Evolutionary conservation across 805 yeast species (phyloP).

Genomic region (Metschnikowia bowlesiae): DNA sequence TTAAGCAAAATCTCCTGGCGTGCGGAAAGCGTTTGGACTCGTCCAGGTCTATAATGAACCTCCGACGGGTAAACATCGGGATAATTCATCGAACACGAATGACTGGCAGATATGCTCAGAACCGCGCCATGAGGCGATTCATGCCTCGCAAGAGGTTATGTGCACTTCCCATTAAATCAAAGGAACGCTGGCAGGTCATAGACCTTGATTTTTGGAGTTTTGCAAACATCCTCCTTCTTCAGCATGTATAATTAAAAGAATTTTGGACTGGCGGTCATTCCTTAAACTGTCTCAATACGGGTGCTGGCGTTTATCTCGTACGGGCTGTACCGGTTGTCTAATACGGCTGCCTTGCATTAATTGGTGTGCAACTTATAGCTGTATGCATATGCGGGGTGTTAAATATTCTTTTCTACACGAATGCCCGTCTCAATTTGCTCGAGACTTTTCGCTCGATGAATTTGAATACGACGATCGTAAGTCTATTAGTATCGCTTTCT

Average conservation of each 20-base stretch:
- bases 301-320: no score
- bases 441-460: not conserved
- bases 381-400: no score
- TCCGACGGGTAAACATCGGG: slow-evolving; percentile 18
- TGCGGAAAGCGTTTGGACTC: slow-evolving; percentile 33
- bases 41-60: slow-evolving; percentile 30
- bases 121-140: not conserved
- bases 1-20: slow-evolving; percentile 17
- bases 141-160: not conserved
- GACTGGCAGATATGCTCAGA: not conserved
- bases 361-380: no score
- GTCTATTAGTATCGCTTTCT: slow-evolving; percentile 21
- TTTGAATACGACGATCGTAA: not conserved
- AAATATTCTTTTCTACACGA: not conserved
- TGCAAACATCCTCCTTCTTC: no score
- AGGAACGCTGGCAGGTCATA: no score
- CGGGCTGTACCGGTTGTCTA: no score
- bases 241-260: no score
- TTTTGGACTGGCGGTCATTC: no score
- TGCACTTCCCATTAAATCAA: not conserved
- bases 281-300: no score
- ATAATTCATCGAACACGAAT: not conserved
- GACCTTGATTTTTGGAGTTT: no score
- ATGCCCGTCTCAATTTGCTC: not conserved
- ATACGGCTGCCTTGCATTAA: no score